A percentile compares a stretch with the other conserved stretches of the same genome.
phyloP scores from a whole-genome alignment of 2,329 filamentous ascomycete species.

The Zymoseptoria brevis region DNA sequence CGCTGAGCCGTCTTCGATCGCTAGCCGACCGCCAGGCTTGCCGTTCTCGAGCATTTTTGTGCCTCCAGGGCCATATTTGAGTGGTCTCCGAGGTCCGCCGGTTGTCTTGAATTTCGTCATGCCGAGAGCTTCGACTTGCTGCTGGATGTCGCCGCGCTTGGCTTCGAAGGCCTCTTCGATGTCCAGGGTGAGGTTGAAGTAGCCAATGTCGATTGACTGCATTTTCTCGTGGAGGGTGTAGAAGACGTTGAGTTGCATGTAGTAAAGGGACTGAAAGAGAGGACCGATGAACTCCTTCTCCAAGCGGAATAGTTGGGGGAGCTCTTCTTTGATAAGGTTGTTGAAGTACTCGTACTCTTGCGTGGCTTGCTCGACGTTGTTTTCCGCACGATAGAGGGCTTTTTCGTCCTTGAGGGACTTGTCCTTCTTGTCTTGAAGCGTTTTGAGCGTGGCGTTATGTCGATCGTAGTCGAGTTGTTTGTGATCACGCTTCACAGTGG shows the following conservation, averaged over 20 bases:
- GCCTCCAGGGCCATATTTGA: slow-evolving; percentile 41
- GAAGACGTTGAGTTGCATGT: slow-evolving; percentile 99
- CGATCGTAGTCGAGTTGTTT: slow-evolving; percentile 96
- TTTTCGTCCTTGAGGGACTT: slow-evolving; percentile 96
- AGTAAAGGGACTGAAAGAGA: slow-evolving; percentile 98
- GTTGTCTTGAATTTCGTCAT: slow-evolving; percentile 91
- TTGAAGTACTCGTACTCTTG: slow-evolving; percentile 99
- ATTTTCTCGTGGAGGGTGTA: slow-evolving; percentile 97
- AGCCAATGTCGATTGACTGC: slow-evolving; percentile 94
- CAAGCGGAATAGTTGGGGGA: slow-evolving; percentile 81
- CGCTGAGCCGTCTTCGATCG: slow-evolving; percentile 21
- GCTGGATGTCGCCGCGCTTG: slow-evolving; percentile 83
- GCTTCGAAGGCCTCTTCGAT: slow-evolving; percentile 84
- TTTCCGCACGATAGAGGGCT: slow-evolving; percentile 90
- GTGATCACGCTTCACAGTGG: slow-evolving; percentile 82
- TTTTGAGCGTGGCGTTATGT: slow-evolving; percentile 74
- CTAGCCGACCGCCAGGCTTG: slow-evolving; percentile 17
- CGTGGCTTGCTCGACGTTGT: slow-evolving; percentile 80
- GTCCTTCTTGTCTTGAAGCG: slow-evolving; percentile 95
- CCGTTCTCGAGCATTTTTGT: slow-evolving; percentile 27
- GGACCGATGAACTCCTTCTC: slow-evolving; percentile 94
- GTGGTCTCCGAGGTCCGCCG: slow-evolving; percentile 48
- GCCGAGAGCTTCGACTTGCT: slow-evolving; percentile 70
- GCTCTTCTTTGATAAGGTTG: slow-evolving; percentile 88
- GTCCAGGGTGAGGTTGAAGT: slow-evolving; percentile 86